Percentiles rank a stretch among this genome's conserved stretches.
Evolutionary conservation across 2,329 filamentous ascomycete species (phyloP).

Genomic region (Nemania serpens): DNA sequence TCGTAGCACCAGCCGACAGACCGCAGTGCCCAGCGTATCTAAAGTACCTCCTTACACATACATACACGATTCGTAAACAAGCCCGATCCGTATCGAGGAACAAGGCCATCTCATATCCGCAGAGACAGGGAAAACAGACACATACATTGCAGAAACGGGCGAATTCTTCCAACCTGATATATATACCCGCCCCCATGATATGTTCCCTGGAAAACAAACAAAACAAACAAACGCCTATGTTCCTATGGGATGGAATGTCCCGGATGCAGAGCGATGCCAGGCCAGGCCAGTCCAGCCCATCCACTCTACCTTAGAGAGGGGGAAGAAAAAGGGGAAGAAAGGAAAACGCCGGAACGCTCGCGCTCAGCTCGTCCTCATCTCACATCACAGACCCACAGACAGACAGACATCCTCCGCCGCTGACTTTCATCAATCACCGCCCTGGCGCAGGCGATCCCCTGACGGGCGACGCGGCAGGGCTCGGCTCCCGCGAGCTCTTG

Average conservation of each 20-base stretch:
- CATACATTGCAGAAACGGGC: slow-evolving; percentile 3
- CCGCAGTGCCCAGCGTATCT: background rate
- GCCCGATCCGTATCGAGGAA: background rate
- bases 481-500: slow-evolving; percentile 49
- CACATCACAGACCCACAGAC: too few species aligned
- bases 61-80: background rate
- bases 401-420: background rate
- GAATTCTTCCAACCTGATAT: background rate
- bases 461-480: slow-evolving; percentile 40
- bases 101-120: background rate
- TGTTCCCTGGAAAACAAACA: background rate
- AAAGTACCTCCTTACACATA: background rate
- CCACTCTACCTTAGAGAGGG: background rate
- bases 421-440: too few species aligned
- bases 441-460: slow-evolving; percentile 8
- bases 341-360: slow-evolving; percentile 22
- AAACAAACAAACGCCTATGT: slow-evolving; percentile 12
- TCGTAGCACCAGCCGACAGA: background rate
- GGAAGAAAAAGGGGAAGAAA: too few species aligned
- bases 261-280: background rate
- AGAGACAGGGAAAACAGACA: background rate
- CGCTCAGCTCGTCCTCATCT: background rate
- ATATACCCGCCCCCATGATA: background rate
- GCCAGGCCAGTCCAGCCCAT: background rate
- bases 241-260: background rate